These are phyloP conservation scores for Torrubiellomyces zombiae DNA, from an alignment of 2,329 filamentous ascomycete species.

Conservation along the genomic window DNA sequence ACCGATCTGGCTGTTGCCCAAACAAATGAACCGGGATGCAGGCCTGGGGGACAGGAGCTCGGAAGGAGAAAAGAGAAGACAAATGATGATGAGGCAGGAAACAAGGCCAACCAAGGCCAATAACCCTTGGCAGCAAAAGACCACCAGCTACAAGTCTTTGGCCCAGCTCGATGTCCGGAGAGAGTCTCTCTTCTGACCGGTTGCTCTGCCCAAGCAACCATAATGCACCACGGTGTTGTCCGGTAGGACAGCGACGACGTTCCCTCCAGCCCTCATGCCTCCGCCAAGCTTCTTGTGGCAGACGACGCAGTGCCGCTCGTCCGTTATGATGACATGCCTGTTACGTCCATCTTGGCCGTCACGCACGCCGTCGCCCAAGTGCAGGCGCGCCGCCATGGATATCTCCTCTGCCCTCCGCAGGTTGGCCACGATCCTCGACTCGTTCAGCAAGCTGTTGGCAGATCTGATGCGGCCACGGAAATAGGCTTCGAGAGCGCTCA, in stretches of 20 bases:
- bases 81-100: too few species aligned
- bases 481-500: slow-evolving; percentile 71
- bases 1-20: too few species aligned
- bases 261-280: slow-evolving; percentile 70
- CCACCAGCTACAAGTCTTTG: slow-evolving; percentile 15
- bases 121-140: slow-evolving; percentile 8
- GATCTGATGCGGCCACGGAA: slow-evolving; percentile 81
- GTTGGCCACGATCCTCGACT: slow-evolving; percentile 60
- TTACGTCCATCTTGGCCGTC: slow-evolving; percentile 36
- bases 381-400: slow-evolving; percentile 54
- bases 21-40: too few species aligned
- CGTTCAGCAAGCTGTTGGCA: slow-evolving; percentile 67
- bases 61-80: too few species aligned
- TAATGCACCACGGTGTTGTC: slow-evolving; percentile 73
- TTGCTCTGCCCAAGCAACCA: slow-evolving; percentile 48
- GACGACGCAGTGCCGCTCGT: slow-evolving; percentile 79
- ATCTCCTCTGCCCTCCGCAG: slow-evolving; percentile 66
- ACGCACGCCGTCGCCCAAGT: slow-evolving; percentile 51
- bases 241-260: slow-evolving; percentile 77
- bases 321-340: slow-evolving; percentile 60
- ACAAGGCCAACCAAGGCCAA: slow-evolving; percentile 6
- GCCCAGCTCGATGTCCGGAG: slow-evolving; percentile 18
- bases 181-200: slow-evolving; percentile 17
- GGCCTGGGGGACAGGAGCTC: too few species aligned
- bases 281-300: slow-evolving; percentile 88